Evolutionary conservation across 2,329 filamentous ascomycete genomes (phyloP).

Genomic region (Aspergillus novoparasiticus): DNA sequence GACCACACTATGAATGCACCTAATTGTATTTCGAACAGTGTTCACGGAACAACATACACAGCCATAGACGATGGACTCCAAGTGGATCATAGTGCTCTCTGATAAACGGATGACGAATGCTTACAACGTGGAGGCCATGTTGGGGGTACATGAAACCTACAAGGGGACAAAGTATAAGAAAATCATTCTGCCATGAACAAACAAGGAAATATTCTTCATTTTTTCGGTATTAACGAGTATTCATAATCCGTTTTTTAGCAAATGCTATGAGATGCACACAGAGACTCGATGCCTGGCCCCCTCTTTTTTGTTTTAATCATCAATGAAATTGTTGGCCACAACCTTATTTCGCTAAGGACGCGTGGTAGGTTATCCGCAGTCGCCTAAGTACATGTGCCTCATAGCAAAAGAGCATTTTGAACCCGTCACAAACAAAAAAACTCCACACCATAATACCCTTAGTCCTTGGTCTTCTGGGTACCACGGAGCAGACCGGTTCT

Average conservation of each 20-base stretch:
- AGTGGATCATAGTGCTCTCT: background rate
- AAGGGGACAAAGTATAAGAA: background rate
- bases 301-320: slow-evolving; percentile 33
- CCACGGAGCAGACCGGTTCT: slow-evolving; percentile 99
- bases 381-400: slow-evolving; percentile 47
- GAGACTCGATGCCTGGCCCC: slow-evolving; percentile 27
- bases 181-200: background rate
- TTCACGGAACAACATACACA: background rate
- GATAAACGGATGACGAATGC: background rate
- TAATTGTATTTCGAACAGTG: background rate
- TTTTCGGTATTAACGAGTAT: slow-evolving; percentile 7
- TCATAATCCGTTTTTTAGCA: background rate
- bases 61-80: background rate
- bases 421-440: slow-evolving; percentile 54
- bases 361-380: slow-evolving; percentile 41
- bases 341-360: slow-evolving; percentile 45
- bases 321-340: slow-evolving; percentile 40
- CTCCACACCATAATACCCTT: slow-evolving; percentile 63
- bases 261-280: slow-evolving; percentile 14
- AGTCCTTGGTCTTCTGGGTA: slow-evolving; percentile 99
- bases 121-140: background rate
- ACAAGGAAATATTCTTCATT: slow-evolving; percentile 7
- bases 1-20: background rate
- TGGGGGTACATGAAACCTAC: background rate
- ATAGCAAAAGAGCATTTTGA: slow-evolving; percentile 45